These are phyloP conservation scores for Microsporum audouinii DNA, from an alignment of 2,329 filamentous ascomycete genomes.

Conservation along the genomic window DNA sequence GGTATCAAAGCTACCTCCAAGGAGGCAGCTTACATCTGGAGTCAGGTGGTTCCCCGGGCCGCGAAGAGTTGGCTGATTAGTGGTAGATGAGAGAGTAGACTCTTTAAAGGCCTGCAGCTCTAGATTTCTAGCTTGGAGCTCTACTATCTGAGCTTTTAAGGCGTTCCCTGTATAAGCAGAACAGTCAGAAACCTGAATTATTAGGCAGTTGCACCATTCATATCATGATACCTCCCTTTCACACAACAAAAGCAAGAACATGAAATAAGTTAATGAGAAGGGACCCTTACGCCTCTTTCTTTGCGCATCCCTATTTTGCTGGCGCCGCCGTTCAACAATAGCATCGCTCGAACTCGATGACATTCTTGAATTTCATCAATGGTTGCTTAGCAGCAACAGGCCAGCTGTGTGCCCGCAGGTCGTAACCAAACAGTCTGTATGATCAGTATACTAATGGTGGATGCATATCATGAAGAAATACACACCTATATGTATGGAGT, in stretches of 20 bases:
- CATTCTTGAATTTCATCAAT: background rate
- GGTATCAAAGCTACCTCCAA: background rate
- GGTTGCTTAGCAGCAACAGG: background rate
- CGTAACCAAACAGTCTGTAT: background rate
- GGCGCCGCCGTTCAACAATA: background rate
- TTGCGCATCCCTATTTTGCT: background rate
- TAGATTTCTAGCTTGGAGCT: background rate
- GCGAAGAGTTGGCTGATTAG: background rate
- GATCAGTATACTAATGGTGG: background rate
- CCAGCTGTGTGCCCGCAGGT: background rate
- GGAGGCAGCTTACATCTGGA: background rate
- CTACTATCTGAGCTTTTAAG: background rate
- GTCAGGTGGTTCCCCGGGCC: background rate
- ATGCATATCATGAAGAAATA: background rate
- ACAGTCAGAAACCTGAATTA: background rate
- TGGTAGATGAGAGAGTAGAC: background rate
- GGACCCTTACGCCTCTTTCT: background rate
- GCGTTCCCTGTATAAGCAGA: background rate
- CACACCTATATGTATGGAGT: background rate
- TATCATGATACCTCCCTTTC: no score
- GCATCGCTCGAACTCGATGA: background rate
- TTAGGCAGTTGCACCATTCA: no score
- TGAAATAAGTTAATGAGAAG: background rate
- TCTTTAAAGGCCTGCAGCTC: background rate
- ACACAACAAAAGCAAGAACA: no score